Evolutionary conservation across 768 basidiomycete genomes (phyloP).

Genomic region (Heimioporus sp.): DNA sequence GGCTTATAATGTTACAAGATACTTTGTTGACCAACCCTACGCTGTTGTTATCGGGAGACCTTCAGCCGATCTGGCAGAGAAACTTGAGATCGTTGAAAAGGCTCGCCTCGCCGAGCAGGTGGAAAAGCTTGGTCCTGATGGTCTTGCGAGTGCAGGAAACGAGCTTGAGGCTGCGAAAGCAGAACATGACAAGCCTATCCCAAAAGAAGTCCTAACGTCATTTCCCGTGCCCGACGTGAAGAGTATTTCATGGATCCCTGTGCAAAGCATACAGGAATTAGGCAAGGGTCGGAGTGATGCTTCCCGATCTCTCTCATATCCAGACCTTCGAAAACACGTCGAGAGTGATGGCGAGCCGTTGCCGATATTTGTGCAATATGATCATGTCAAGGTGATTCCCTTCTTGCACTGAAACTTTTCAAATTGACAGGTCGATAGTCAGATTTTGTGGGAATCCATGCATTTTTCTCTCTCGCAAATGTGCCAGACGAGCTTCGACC

Average conservation of each 20-base stretch:
- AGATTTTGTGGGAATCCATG: slow-evolving; percentile 84
- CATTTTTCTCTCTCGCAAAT: slow-evolving; percentile 71
- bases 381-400: slow-evolving; percentile 75
- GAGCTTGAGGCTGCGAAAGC: slow-evolving; percentile 80
- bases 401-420: neutral
- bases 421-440: slow-evolving; percentile 50
- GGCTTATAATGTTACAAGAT: slow-evolving; percentile 45
- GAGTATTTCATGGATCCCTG: slow-evolving; percentile 90
- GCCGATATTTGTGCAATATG: slow-evolving; percentile 91
- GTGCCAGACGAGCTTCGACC: slow-evolving; percentile 76
- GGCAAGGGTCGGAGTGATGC: slow-evolving; percentile 44
- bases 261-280: slow-evolving; percentile 61
- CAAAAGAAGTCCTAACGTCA: slow-evolving; percentile 70
- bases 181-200: slow-evolving; percentile 83
- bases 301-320: slow-evolving; percentile 30
- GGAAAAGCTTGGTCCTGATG: slow-evolving; percentile 70
- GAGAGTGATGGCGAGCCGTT: slow-evolving; percentile 62
- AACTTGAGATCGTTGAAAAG: slow-evolving; percentile 80
- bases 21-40: slow-evolving; percentile 69
- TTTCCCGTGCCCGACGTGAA: slow-evolving; percentile 93
- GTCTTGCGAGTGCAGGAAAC: slow-evolving; percentile 66
- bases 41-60: slow-evolving; percentile 86
- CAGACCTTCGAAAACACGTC: slow-evolving; percentile 59
- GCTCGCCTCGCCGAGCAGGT: slow-evolving; percentile 70
- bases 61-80: slow-evolving; percentile 77